Conservation (phyloP, 495 filamentous ascomycete species). For the Penicillium bovifimosum region DNA sequence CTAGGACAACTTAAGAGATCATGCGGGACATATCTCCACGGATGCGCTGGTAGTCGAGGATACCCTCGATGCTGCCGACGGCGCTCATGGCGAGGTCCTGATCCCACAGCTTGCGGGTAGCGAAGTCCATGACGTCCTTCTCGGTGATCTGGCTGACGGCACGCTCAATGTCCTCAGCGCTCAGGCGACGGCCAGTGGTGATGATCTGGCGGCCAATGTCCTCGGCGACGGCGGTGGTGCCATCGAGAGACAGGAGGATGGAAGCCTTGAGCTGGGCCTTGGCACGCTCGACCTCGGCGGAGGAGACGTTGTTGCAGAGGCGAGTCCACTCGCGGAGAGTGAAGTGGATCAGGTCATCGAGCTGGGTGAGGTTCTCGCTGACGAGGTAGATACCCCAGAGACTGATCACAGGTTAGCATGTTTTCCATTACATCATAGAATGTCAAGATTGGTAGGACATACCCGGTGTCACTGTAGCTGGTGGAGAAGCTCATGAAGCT, state of each 20-base stretch:
- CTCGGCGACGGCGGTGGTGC: slow-evolving; percentile 93
- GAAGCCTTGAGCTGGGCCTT: slow-evolving; percentile 99
- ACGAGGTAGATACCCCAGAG: slow-evolving; percentile 99
- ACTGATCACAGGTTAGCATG: slow-evolving; percentile 42
- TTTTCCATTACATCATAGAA: slow-evolving; percentile 1
- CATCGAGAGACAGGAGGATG: slow-evolving; percentile 92
- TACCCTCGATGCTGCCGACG: slow-evolving; percentile 85
- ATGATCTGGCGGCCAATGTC: slow-evolving; percentile 98
- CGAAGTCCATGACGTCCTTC: slow-evolving; percentile 97
- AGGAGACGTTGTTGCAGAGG: slow-evolving; percentile 75
- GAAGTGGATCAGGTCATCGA: slow-evolving; percentile 97
- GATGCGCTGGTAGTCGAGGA: slow-evolving; percentile 85
- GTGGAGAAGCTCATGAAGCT: slow-evolving; percentile 99
- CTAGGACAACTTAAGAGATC: slow-evolving; percentile 35
- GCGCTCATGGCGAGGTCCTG: slow-evolving; percentile 91
- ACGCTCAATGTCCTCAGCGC: slow-evolving; percentile 88
- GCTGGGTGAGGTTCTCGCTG: slow-evolving; percentile 74
- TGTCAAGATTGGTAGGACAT: slow-evolving; percentile 29
- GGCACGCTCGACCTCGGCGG: slow-evolving; percentile 92
- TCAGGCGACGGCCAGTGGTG: slow-evolving; percentile 88
- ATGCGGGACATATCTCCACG: slow-evolving; percentile 88
- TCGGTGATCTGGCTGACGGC: slow-evolving; percentile 81
- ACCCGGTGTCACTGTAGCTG: slow-evolving; percentile 99
- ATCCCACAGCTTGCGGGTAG: slow-evolving; percentile 88
- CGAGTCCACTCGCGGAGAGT: slow-evolving; percentile 97